These are phyloP conservation scores for Oenanthe sinensis DNA, from an alignment of 129 eudicot species.

Conservation along the genomic window DNA sequence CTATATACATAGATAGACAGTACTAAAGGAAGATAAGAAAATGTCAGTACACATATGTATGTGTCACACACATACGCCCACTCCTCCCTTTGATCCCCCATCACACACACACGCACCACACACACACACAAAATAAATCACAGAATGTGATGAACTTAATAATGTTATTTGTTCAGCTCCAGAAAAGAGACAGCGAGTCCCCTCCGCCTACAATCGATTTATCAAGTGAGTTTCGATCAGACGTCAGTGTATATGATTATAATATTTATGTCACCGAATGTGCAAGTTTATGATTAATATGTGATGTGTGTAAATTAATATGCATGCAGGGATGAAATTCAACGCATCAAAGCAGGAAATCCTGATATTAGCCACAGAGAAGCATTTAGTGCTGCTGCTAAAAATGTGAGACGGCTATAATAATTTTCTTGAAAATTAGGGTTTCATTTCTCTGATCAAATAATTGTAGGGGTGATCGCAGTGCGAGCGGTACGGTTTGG, in stretches of 20 bases:
- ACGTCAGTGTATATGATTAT: background rate
- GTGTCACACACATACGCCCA: background rate
- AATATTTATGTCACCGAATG: background rate
- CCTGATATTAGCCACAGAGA: conserved; percentile 78
- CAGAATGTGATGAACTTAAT: conserved; percentile 3
- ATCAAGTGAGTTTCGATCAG: conserved; percentile 49
- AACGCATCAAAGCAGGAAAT: conserved; percentile 72
- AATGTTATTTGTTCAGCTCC: conserved; percentile 39
- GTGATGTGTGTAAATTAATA: background rate
- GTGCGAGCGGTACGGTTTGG: too few species aligned
- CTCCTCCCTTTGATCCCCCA: background rate
- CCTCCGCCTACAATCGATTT: conserved; percentile 83
- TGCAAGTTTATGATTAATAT: background rate
- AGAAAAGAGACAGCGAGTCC: conserved; percentile 86
- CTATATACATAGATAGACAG: background rate
- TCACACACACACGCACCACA: background rate
- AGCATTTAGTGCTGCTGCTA: conserved; percentile 84
- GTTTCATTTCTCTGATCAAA: background rate
- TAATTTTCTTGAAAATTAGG: background rate
- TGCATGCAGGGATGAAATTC: conserved; percentile 75
- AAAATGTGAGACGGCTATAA: conserved; percentile 32
- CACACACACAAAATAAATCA: background rate
- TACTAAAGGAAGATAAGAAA: background rate
- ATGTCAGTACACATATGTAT: background rate
- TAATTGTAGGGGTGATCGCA: too few species aligned